Conservation (phyloP, 208 protist genomes). For the Crithidia mellificae region DNA sequence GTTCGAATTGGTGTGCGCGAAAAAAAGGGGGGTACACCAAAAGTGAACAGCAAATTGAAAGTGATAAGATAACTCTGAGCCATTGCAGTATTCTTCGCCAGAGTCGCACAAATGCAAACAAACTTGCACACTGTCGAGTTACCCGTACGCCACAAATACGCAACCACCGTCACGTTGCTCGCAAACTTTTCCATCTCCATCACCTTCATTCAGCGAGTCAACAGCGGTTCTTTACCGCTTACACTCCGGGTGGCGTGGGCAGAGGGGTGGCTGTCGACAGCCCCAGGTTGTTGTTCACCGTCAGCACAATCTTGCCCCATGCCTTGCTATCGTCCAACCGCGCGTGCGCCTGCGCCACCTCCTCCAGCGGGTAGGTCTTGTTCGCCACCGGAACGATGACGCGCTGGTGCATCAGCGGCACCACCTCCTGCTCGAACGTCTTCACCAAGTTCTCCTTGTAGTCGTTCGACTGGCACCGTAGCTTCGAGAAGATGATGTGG, state of each 20-base stretch:
- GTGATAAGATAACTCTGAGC: no score
- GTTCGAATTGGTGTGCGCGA: no score
- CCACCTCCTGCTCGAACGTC: slow-evolving; percentile 58
- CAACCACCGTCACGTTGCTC: no score
- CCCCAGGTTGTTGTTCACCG: neutral
- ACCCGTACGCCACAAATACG: no score
- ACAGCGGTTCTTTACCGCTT: neutral
- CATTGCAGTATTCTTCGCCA: no score
- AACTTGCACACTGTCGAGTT: no score
- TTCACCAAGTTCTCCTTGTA: slow-evolving; percentile 68
- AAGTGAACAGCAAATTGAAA: no score
- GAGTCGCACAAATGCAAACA: no score
- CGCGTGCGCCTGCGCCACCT: slow-evolving; percentile 63
- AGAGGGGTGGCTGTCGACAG: neutral
- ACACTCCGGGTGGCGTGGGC: neutral
- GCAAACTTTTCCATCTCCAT: no score
- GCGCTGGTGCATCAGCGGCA: slow-evolving; percentile 57
- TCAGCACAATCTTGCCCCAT: slow-evolving; percentile 75
- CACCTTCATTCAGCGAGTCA: no score
- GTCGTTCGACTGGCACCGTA: slow-evolving; percentile 53
- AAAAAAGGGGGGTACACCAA: no score
- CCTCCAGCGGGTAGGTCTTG: slow-evolving; percentile 66
- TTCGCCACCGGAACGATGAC: slow-evolving; percentile 64
- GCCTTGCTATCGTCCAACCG: slow-evolving; percentile 59
- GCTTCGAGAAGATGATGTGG: slow-evolving; percentile 71